Conservation (phyloP, 1,139 yeast genomes). For the Nematodospora anomalae region DNA sequence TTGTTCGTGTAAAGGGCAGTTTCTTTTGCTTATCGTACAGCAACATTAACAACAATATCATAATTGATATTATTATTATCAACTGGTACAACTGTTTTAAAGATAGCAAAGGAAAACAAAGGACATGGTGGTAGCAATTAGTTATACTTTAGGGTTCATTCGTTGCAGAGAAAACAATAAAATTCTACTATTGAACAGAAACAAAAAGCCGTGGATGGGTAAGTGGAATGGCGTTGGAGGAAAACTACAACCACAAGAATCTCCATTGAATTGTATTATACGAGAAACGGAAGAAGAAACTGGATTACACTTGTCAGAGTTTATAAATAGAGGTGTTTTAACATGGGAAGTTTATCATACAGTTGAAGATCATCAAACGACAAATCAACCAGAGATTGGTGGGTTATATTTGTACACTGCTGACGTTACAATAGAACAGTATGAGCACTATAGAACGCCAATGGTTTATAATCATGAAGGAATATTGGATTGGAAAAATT, state of each 20-base stretch:
- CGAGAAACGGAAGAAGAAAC: conserved; percentile 49
- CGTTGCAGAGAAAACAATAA: conserved; percentile 33
- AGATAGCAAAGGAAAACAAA: too few species aligned
- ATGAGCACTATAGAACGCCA: conserved; percentile 28
- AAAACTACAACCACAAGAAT: conserved; percentile 37
- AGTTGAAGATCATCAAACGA: conserved; percentile 2
- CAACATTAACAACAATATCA: too few species aligned
- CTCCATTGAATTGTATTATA: conserved; percentile 40
- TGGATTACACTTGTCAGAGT: conserved; percentile 33
- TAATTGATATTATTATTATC: too few species aligned
- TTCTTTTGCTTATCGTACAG: too few species aligned
- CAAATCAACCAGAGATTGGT: conserved; percentile 23
- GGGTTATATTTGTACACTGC: conserved; percentile 48
- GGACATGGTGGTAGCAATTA: conserved; percentile 4
- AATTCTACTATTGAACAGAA: conserved; percentile 41
- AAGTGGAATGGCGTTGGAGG: conserved; percentile 56
- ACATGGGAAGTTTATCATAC: conserved; percentile 32
- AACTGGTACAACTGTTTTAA: too few species aligned
- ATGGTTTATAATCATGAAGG: conserved; percentile 38
- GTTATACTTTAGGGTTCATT: conserved; percentile 42
- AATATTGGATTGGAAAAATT: conserved; percentile 45
- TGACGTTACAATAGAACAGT: conserved; percentile 26
- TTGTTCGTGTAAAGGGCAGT: too few species aligned
- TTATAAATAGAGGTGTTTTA: conserved; percentile 36
- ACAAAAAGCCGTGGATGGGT: conserved; percentile 53